These are phyloP conservation scores for Apiospora koreana DNA, from an alignment of 2,329 filamentous ascomycete species.

Conservation along the genomic window DNA sequence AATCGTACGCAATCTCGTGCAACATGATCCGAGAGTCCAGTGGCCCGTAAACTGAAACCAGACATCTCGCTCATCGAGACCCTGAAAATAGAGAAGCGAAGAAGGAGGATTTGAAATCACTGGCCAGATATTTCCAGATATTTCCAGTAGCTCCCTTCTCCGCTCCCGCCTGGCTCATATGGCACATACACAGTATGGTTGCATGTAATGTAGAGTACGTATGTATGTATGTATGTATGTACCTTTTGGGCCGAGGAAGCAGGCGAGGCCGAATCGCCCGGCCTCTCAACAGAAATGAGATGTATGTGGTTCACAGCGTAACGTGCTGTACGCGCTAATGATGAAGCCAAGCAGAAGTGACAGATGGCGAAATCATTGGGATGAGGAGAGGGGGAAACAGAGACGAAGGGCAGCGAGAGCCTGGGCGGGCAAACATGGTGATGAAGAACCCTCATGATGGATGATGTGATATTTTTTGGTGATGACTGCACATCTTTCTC, in stretches of 20 bases:
- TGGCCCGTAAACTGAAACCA: not conserved
- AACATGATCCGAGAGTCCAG: not conserved
- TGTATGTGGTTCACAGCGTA: not conserved
- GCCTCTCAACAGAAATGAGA: not conserved
- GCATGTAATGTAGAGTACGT: not conserved
- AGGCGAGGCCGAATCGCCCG: not conserved
- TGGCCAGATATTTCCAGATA: not conserved
- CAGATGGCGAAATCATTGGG: constrained; percentile 18
- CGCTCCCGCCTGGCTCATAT: not conserved
- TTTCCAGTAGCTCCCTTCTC: not conserved
- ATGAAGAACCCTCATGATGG: not conserved
- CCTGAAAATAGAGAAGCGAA: not conserved
- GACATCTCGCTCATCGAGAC: constrained; percentile 2
- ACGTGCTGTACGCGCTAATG: not conserved
- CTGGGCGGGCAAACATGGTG: constrained; percentile 25
- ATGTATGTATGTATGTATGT: not conserved
- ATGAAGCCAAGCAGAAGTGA: constrained; percentile 20
- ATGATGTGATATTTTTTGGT: constrained; percentile 15
- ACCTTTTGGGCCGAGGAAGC: not conserved
- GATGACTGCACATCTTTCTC: constrained; percentile 21
- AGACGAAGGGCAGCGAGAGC: not conserved
- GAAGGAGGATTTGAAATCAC: not conserved
- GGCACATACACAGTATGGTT: not conserved
- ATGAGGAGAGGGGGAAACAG: not conserved
- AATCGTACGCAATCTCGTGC: not conserved